Conservation (phyloP, 2,329 filamentous ascomycete species). For the Nemania serpens region DNA sequence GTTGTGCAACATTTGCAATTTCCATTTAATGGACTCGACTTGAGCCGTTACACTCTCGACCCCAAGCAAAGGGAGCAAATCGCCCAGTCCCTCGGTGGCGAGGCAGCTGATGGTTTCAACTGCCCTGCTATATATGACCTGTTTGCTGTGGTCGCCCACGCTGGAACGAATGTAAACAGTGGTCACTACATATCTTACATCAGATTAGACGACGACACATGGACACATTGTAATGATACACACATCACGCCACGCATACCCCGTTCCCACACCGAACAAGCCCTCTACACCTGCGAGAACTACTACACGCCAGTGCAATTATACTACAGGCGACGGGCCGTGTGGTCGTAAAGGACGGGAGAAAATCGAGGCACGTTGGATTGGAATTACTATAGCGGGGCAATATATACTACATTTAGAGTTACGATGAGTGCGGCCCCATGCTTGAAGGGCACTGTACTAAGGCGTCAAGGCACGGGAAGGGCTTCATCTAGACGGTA, state of each 20-base stretch:
- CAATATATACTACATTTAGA: background rate
- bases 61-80: conserved; percentile 23
- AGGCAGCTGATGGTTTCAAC: conserved; percentile 50
- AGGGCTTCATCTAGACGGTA: background rate
- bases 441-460: conserved; percentile 6
- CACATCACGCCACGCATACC: background rate
- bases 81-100: conserved; percentile 37
- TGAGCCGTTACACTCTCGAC: conserved; percentile 46
- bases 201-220: conserved; percentile 56
- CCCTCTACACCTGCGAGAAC: background rate
- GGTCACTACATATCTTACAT: conserved; percentile 83
- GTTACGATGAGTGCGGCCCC: background rate
- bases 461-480: conserved; percentile 4
- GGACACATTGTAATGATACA: conserved; percentile 56
- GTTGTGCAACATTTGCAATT: conserved; percentile 75
- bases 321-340: conserved; percentile 16
- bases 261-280: fast-evolving
- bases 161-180: conserved; percentile 67
- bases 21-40: conserved; percentile 70
- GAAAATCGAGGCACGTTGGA: background rate
- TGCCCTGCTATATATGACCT: conserved; percentile 72
- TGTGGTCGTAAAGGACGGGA: background rate
- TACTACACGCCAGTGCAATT: conserved; percentile 23
- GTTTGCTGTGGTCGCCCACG: conserved; percentile 82
- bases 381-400: background rate